Evolutionary conservation across 257 asterid genomes (phyloP).

Genomic region (Nicotiana obtusifolia): DNA sequence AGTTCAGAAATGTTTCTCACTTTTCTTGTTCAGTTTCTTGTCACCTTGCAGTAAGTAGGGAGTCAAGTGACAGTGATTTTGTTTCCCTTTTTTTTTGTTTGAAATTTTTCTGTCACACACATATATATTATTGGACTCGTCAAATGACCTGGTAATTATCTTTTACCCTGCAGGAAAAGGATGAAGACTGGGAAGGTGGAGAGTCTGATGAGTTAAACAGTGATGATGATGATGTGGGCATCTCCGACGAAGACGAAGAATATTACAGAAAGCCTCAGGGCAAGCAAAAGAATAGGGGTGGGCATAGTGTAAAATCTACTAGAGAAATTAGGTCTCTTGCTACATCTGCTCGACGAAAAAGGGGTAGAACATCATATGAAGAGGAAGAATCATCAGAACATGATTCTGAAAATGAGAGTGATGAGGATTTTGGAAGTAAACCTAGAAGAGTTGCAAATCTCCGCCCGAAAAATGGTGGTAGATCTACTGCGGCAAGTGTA

Average conservation of each 20-base stretch:
- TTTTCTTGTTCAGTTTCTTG: neutral
- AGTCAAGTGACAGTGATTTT: neutral
- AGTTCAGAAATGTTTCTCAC: neutral
- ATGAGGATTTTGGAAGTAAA: slow-evolving; percentile 55
- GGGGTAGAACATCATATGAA: slow-evolving; percentile 51
- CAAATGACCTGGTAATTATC: slow-evolving; percentile 9
- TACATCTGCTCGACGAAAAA: slow-evolving; percentile 51
- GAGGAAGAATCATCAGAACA: slow-evolving; percentile 74
- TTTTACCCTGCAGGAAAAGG: slow-evolving; percentile 45
- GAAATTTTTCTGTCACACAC: neutral
- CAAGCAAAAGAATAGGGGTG: slow-evolving; percentile 52
- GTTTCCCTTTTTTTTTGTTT: neutral
- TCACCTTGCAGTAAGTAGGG: neutral
- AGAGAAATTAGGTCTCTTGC: slow-evolving; percentile 44
- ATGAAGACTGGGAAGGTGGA: slow-evolving; percentile 89
- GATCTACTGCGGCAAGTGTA: slow-evolving; percentile 33
- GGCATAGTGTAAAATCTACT: slow-evolving; percentile 47
- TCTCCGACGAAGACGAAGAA: slow-evolving; percentile 68
- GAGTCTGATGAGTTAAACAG: slow-evolving; percentile 73
- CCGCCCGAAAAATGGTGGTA: slow-evolving; percentile 51
- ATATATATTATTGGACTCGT: neutral
- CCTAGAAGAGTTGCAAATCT: slow-evolving; percentile 46
- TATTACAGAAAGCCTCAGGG: slow-evolving; percentile 48
- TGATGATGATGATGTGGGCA: slow-evolving; percentile 61
- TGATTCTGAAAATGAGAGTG: slow-evolving; percentile 66